Percentiles rank a stretch among this genome's conserved stretches.
Evolutionary conservation across 352 stramenopile species (phyloP).

Genomic region (Phytophthora capsici): DNA sequence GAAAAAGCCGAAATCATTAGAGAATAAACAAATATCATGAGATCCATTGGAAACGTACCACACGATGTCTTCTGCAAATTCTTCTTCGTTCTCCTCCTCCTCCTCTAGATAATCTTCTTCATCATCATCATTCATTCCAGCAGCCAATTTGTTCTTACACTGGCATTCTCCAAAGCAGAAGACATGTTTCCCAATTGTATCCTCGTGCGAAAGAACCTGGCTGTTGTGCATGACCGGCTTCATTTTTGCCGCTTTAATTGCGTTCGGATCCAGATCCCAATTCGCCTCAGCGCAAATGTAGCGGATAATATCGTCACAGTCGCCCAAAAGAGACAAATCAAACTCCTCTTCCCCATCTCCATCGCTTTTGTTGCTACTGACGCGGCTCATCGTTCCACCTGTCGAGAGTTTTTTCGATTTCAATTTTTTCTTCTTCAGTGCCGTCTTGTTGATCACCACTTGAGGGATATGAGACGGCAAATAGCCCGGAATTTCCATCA

Average conservation of each 20-base stretch:
- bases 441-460: conserved; percentile 91
- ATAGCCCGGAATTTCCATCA: conserved; percentile 92
- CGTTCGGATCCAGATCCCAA: conserved; percentile 46
- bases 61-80: conserved; percentile 50
- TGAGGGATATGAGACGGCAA: conserved; percentile 82
- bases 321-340: conserved; percentile 80
- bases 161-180: conserved; percentile 57
- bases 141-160: conserved; percentile 50
- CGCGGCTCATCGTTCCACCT: conserved; percentile 21
- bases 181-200: conserved; percentile 28
- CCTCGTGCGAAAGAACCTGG: conserved; percentile 37
- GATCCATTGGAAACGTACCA: conserved; percentile 39
- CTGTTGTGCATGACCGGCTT: conserved; percentile 15
- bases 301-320: conserved; percentile 80
- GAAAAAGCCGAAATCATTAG: background rate
- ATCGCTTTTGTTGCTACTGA: conserved; percentile 14
- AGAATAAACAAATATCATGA: background rate
- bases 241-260: conserved; percentile 18
- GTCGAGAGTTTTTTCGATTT: conserved; percentile 44
- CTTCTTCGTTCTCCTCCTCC: conserved; percentile 37
- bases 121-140: conserved; percentile 35
- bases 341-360: conserved; percentile 62
- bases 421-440: conserved; percentile 81
- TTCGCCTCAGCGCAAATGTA: conserved; percentile 66
- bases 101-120: conserved; percentile 12